phyloP scores from a whole-genome alignment of 1,284 basidiomycete species.

The Heliocybe sulcata region DNA sequence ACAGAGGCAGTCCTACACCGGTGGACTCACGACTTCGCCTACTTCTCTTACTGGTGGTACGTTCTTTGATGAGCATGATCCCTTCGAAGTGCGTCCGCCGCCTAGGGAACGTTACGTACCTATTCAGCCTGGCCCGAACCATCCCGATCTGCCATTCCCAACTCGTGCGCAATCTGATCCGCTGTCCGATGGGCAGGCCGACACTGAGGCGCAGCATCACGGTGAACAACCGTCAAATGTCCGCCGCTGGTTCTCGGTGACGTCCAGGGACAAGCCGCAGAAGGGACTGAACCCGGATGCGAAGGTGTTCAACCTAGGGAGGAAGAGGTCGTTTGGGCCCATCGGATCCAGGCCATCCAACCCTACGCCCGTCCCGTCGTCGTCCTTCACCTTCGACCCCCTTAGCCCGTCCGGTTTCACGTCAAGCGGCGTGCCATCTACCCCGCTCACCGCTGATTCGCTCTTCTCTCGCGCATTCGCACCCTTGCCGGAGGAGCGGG shows the following conservation, averaged over 20 bases:
- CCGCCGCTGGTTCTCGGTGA: slow-evolving; percentile 41
- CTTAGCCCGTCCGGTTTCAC: slow-evolving; percentile 49
- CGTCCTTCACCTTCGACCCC: slow-evolving; percentile 27
- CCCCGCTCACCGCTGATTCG: slow-evolving; percentile 34
- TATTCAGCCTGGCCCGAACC: not conserved
- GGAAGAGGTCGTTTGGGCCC: slow-evolving; percentile 6
- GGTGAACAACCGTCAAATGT: slow-evolving; percentile 12
- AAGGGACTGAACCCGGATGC: slow-evolving; percentile 79
- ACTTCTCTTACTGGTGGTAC: slow-evolving; percentile 22
- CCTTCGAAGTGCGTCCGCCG: slow-evolving; percentile 36
- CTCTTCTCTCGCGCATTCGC: slow-evolving; percentile 66
- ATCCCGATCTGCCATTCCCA: slow-evolving; percentile 12
- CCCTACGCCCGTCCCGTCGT: not conserved
- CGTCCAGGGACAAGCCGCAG: slow-evolving; percentile 36
- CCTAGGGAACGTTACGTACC: slow-evolving; percentile 5
- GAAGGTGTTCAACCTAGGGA: slow-evolving; percentile 64
- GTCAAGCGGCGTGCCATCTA: slow-evolving; percentile 24
- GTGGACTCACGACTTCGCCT: slow-evolving; percentile 26
- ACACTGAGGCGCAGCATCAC: slow-evolving; percentile 10
- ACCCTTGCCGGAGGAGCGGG: slow-evolving; percentile 75
- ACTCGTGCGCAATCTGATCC: slow-evolving; percentile 35
- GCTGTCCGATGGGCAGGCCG: slow-evolving; percentile 7
- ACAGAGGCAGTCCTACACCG: slow-evolving; percentile 6
- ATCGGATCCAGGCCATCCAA: not conserved
- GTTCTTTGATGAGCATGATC: slow-evolving; percentile 24